Conservation (phyloP, 2,329 filamentous ascomycete species). For the Hypocrella siamensis region DNA sequence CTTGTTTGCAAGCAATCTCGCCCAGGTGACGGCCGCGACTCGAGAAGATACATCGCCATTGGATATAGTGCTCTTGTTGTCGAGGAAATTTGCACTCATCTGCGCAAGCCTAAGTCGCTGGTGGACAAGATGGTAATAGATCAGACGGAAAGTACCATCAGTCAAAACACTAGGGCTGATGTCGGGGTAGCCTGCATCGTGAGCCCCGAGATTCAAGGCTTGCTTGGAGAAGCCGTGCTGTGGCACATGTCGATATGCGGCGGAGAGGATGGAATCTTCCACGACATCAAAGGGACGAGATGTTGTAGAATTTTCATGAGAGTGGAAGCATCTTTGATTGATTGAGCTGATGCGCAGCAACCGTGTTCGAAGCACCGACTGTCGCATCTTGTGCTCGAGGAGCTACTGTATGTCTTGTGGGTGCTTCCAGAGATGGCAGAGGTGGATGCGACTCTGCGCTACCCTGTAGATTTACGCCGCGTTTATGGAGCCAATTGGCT, state of each 20-base stretch:
- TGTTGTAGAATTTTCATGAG: conserved; percentile 47
- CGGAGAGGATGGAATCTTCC: conserved; percentile 64
- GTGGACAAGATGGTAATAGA: conserved; percentile 59
- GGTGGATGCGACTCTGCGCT: too few species aligned
- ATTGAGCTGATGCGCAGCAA: background rate
- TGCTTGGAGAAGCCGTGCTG: conserved; percentile 65
- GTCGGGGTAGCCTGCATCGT: conserved; percentile 73
- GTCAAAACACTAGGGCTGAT: conserved; percentile 74
- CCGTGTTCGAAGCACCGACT: background rate
- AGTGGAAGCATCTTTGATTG: conserved; percentile 44
- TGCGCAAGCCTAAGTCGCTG: conserved; percentile 45
- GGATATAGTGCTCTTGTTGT: conserved; percentile 5
- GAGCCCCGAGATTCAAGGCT: conserved; percentile 61
- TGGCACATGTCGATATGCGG: conserved; percentile 68
- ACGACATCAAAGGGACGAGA: conserved; percentile 46
- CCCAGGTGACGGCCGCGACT: conserved; percentile 58
- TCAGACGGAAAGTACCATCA: conserved; percentile 64
- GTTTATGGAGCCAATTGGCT: too few species aligned
- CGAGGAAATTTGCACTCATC: conserved; percentile 22
- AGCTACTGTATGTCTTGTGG: too few species aligned
- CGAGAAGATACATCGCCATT: conserved; percentile 38
- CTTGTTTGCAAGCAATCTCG: conserved; percentile 59
- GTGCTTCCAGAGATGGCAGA: too few species aligned
- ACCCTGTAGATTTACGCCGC: too few species aligned
- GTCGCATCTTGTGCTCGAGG: too few species aligned